Evolutionary conservation across 2,329 filamentous ascomycete species (phyloP).

Genomic region (Aspergillus fischeri): DNA sequence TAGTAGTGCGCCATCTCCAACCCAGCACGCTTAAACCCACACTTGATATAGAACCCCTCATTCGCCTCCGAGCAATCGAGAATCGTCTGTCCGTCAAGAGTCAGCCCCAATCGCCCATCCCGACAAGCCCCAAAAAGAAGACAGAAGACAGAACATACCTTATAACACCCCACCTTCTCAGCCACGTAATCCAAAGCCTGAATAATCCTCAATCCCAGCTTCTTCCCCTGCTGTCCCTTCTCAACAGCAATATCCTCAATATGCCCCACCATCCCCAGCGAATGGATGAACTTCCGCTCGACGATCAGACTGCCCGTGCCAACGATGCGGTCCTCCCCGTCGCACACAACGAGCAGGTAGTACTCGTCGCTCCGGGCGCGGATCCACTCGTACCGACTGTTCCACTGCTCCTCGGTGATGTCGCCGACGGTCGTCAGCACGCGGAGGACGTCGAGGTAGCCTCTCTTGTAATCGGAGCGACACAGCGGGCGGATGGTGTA

Average conservation of each 20-base stretch:
- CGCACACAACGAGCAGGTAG: constrained; percentile 81
- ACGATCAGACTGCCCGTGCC: constrained; percentile 86
- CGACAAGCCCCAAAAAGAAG: background rate
- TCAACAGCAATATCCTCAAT: constrained; percentile 97
- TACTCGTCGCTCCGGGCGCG: constrained; percentile 69
- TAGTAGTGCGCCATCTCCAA: constrained; percentile 98
- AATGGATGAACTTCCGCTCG: constrained; percentile 69
- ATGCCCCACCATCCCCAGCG: constrained; percentile 66
- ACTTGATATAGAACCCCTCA: constrained; percentile 97
- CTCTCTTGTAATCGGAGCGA: constrained; percentile 69
- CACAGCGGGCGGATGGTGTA: constrained; percentile 80
- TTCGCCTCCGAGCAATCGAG: constrained; percentile 95
- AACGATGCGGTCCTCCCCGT: constrained; percentile 68
- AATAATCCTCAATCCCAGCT: constrained; percentile 86
- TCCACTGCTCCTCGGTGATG: constrained; percentile 69
- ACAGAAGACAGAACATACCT: constrained; percentile 45
- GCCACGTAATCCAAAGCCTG: constrained; percentile 89
- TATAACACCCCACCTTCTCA: constrained; percentile 88
- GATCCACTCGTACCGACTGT: constrained; percentile 80
- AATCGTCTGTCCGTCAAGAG: constrained; percentile 60
- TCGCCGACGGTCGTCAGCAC: constrained; percentile 93
- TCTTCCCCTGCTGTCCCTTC: constrained; percentile 96
- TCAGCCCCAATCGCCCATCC: constrained; percentile 10
- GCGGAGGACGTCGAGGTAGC: constrained; percentile 86
- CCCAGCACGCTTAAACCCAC: constrained; percentile 86